These are phyloP conservation scores for Cordyceps militaris DNA, from an alignment of 2,329 filamentous ascomycete genomes.

Conservation along the genomic window DNA sequence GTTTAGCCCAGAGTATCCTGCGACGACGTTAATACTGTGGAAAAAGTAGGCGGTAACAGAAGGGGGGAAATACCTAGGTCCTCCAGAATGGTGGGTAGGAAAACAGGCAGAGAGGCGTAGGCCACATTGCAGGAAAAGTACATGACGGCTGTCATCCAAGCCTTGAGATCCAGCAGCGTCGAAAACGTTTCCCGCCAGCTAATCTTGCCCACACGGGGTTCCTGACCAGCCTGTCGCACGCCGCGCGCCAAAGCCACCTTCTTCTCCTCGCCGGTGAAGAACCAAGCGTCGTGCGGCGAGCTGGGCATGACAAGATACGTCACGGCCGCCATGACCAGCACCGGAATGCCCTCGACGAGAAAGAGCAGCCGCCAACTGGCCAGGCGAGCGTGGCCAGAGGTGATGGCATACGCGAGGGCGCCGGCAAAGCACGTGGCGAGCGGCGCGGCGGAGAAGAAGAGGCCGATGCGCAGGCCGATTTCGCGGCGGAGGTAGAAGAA, in stretches of 20 bases:
- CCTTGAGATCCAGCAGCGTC: conserved; percentile 28
- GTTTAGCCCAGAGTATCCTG: conserved; percentile 28
- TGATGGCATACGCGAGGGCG: conserved; percentile 28
- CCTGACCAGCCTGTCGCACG: conserved; percentile 18
- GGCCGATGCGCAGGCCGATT: conserved; percentile 22
- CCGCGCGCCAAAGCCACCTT: conserved; percentile 18
- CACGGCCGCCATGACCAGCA: conserved; percentile 22
- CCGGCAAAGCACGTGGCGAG: conserved; percentile 28
- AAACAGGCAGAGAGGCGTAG: conserved; percentile 33
- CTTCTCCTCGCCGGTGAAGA: conserved; percentile 23
- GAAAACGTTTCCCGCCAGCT: conserved; percentile 26
- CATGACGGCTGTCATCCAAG: conserved; percentile 22
- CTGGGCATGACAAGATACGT: conserved; percentile 26
- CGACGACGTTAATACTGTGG: not conserved
- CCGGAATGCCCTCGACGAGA: conserved; percentile 25
- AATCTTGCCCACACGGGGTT: conserved; percentile 13
- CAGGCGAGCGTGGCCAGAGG: conserved; percentile 20
- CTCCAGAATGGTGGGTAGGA: conserved; percentile 34
- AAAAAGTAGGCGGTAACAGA: not conserved
- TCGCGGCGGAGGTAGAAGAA: conserved; percentile 28
- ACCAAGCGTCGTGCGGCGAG: conserved; percentile 22
- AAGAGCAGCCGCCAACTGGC: conserved; percentile 26
- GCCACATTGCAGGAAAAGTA: conserved; percentile 33
- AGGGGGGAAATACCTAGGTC: conserved; percentile 30
- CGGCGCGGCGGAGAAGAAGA: conserved; percentile 24